A percentile compares a stretch with the other conserved stretches of the same genome.
phyloP scores from a whole-genome alignment of 139 green algal species.

The Mesostigma viride region DNA sequence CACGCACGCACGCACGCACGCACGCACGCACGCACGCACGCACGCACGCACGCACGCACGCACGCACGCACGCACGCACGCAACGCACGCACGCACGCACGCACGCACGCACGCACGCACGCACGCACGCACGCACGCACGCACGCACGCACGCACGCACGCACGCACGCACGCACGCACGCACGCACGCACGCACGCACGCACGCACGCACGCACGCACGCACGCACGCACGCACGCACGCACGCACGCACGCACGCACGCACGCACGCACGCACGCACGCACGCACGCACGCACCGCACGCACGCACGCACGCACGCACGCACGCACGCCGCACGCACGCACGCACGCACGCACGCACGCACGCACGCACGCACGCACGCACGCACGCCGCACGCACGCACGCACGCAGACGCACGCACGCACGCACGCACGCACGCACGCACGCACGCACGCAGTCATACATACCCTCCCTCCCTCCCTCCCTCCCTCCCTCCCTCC shows the following conservation, averaged over 20 bases:
- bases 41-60: constrained; percentile 8
- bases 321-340: no score
- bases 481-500: background rate
- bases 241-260: background rate
- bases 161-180: background rate
- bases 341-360: background rate
- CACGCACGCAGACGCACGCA: no score
- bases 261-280: constrained; percentile 2
- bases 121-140: background rate
- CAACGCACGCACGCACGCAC: background rate
- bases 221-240: background rate
- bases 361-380: background rate
- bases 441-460: no score
- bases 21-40: constrained; percentile 3
- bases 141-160: constrained; percentile 6
- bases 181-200: background rate
- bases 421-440: no score
- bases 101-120: constrained; percentile 1
- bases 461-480: no score
- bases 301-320: no score
- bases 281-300: no score
- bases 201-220: constrained; percentile 4
- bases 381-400: no score
- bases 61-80: constrained; percentile 2
- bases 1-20: background rate